A percentile compares a stretch with the other conserved stretches of the same genome.
phyloP scores from a whole-genome alignment of 495 filamentous ascomycete species.

The Trichoderma asperelloides region DNA sequence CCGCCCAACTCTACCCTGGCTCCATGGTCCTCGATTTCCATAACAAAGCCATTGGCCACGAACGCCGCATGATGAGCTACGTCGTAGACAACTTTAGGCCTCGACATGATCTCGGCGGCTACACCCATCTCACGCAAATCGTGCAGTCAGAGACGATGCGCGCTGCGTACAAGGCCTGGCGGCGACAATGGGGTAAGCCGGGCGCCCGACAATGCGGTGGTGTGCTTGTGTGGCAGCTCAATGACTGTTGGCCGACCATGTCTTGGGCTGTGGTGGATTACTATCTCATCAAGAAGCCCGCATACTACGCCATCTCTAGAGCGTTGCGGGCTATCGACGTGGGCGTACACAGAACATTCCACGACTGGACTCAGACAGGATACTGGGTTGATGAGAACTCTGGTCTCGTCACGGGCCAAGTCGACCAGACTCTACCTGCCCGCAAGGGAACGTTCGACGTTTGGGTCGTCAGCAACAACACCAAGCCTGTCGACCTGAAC shows the following conservation, averaged over 20 bases:
- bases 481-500: conserved; percentile 33
- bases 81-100: conserved; percentile 62
- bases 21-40: conserved; percentile 73
- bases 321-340: conserved; percentile 58
- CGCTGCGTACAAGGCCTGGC: conserved; percentile 68
- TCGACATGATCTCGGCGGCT: conserved; percentile 40
- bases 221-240: conserved; percentile 85
- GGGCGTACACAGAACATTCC: conserved; percentile 55
- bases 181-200: conserved; percentile 53
- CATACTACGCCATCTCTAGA: conserved; percentile 67
- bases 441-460: conserved; percentile 50
- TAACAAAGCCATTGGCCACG: conserved; percentile 76
- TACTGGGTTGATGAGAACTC: conserved; percentile 17
- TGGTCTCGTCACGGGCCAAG: conserved; percentile 29
- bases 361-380: conserved; percentile 45
- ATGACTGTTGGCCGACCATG: conserved; percentile 83
- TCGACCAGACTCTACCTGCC: conserved; percentile 37
- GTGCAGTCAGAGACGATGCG: conserved; percentile 72
- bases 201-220: conserved; percentile 65
- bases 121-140: conserved; percentile 69
- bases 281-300: conserved; percentile 63
- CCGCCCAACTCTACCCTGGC: conserved; percentile 57
- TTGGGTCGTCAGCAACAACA: conserved; percentile 57
- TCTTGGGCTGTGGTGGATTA: conserved; percentile 76
- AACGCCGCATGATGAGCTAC: conserved; percentile 66